Evolutionary conservation across 129 eudicot genomes (phyloP).

Genomic region (carrot (Daucus carota)): DH1_v3.0 NC_030386.2:25104501-25105000

Average conservation of each 20-base stretch:
- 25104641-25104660: background rate
- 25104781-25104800: background rate
- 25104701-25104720: background rate
- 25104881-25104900: conserved; percentile 82
- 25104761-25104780: background rate
- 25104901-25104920: conserved; percentile 98
- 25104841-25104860: conserved; percentile 61
- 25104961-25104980: background rate
- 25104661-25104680: too few relatives aligned
- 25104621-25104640: background rate
- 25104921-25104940: conserved; percentile 91
- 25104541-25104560: background rate
- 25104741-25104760: too few relatives aligned
- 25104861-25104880: conserved; percentile 68
- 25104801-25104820: conserved; percentile 34
- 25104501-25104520: background rate
- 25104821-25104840: conserved; percentile 75
- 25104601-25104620: background rate
- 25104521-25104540: background rate
- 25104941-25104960: conserved; percentile 23
- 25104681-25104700: too few relatives aligned
- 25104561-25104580: background rate
- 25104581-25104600: background rate
- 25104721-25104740: background rate
- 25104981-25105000: background rate